These are phyloP conservation scores for Euphorbia schlechtendalii DNA, from an alignment of 441 rosid genomes.

Conservation along the genomic window DNA sequence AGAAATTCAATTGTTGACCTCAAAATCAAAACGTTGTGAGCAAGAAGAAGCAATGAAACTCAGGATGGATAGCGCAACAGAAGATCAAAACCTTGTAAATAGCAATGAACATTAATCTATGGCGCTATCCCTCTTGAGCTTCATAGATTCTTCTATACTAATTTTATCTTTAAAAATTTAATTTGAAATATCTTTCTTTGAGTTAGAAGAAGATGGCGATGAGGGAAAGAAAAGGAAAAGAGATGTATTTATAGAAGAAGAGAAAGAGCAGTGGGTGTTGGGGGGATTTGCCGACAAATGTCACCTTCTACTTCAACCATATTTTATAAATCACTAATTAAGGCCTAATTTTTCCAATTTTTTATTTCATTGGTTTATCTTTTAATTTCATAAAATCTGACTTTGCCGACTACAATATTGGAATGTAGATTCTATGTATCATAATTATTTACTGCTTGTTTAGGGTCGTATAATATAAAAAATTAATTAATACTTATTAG, in stretches of 20 bases:
- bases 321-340: conserved; percentile 10
- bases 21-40: conserved; percentile 27
- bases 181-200: too few species aligned
- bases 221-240: not conserved
- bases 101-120: not conserved
- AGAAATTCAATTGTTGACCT: too few species aligned
- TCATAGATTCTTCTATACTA: conserved; percentile 54
- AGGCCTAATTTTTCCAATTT: not conserved
- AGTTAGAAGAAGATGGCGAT: not conserved
- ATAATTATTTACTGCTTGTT: too few species aligned
- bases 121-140: conserved; percentile 99
- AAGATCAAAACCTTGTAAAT: not conserved
- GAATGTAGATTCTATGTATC: too few species aligned
- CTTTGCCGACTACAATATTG: too few species aligned
- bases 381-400: too few species aligned
- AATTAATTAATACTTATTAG: too few species aligned
- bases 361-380: too few species aligned
- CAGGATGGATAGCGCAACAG: conserved; percentile 95
- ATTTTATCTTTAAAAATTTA: too few species aligned
- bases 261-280: not conserved
- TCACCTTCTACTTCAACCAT: conserved; percentile 27
- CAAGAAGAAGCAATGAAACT: conserved; percentile 79
- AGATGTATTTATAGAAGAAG: not conserved
- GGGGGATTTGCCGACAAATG: conserved; percentile 29
- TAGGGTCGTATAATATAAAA: too few species aligned